Conservation (phyloP, 1,284 basidiomycete species). For the Trichosporon faecale region DNA sequence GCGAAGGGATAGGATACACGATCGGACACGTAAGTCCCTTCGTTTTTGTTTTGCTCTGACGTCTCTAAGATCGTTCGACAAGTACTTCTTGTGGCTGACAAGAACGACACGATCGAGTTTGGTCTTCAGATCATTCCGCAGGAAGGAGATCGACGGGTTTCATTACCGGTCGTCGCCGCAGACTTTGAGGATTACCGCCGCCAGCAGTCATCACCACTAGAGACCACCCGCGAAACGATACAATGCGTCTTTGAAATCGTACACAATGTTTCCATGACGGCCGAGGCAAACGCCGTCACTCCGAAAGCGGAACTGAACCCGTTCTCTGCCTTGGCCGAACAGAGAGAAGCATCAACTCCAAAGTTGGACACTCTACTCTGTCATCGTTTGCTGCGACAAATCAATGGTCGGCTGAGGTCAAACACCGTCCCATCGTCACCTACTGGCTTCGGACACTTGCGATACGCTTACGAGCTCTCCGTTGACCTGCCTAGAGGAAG, state of each 20-base stretch:
- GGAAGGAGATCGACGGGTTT: slow-evolving; percentile 29
- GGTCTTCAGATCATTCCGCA: slow-evolving; percentile 67
- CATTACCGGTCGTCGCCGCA: slow-evolving; percentile 26
- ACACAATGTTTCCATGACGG: slow-evolving; percentile 43
- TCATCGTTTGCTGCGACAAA: slow-evolving; percentile 63
- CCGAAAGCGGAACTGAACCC: slow-evolving; percentile 47
- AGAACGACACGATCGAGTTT: slow-evolving; percentile 80
- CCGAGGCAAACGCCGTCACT: slow-evolving; percentile 36
- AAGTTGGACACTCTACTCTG: slow-evolving; percentile 64
- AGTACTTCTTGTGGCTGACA: slow-evolving; percentile 64
- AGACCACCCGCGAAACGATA: slow-evolving; percentile 23
- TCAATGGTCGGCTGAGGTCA: slow-evolving; percentile 61
- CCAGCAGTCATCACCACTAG: slow-evolving; percentile 1
- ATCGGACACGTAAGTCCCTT: slow-evolving; percentile 80
- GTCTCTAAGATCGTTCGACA: slow-evolving; percentile 73
- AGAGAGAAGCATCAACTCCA: slow-evolving; percentile 53
- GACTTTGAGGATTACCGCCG: slow-evolving; percentile 24
- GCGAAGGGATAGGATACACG: slow-evolving; percentile 73
- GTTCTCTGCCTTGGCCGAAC: slow-evolving; percentile 39
- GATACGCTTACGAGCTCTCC: slow-evolving; percentile 50
- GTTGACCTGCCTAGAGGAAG: slow-evolving; percentile 47
- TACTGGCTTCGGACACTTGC: slow-evolving; percentile 31
- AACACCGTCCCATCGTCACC: slow-evolving; percentile 42
- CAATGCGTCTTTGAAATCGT: slow-evolving; percentile 63
- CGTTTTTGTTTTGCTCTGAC: too few relatives aligned